These are phyloP conservation scores for Pythium sukuiense DNA, from an alignment of 352 stramenopile genomes.

Conservation along the genomic window DNA sequence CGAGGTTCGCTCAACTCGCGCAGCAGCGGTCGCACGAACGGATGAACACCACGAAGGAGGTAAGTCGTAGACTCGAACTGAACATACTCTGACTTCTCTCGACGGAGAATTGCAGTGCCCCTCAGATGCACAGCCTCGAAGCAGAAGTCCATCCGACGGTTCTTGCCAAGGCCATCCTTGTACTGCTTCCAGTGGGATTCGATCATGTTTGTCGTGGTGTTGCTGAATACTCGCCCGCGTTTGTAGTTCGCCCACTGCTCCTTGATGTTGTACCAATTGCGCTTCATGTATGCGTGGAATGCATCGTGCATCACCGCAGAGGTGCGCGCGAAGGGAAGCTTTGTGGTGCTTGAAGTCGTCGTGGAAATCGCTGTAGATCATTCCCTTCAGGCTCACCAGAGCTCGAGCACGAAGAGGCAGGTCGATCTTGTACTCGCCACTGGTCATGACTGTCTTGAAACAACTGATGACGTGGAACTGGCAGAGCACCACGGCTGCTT, in stretches of 20 bases:
- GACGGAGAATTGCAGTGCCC: neutral
- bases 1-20: neutral
- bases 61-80: neutral
- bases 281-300: constrained; percentile 4
- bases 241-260: neutral
- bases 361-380: neutral
- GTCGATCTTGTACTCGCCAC: neutral
- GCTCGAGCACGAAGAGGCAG: neutral
- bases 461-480: neutral
- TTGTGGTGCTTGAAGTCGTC: neutral
- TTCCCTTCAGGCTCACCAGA: neutral
- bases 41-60: neutral
- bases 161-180: neutral
- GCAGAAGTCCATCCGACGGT: neutral
- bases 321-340: neutral
- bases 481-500: neutral
- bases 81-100: neutral
- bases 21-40: neutral
- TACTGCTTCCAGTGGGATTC: neutral
- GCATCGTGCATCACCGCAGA: neutral
- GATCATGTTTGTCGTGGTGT: neutral
- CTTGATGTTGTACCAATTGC: neutral
- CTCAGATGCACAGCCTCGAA: neutral
- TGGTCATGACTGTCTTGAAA: neutral
- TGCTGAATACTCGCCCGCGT: neutral